A percentile compares a stretch with the other conserved stretches of the same genome.
These are phyloP conservation scores for Irpex lacteus DNA, from an alignment of 1,284 basidiomycete genomes.

Conservation along the genomic window DNA sequence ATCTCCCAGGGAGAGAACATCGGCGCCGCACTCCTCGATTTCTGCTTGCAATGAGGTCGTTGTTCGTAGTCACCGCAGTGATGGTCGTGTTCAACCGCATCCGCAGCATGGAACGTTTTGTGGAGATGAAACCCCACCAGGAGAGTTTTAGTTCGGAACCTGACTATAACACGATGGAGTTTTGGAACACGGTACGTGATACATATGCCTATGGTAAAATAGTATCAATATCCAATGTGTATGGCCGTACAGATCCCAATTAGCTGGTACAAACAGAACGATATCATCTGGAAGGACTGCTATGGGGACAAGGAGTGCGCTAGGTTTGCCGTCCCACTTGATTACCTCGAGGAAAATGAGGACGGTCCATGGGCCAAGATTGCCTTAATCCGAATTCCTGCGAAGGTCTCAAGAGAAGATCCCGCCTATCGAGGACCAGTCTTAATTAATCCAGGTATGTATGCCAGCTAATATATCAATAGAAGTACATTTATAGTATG, in stretches of 20 bases:
- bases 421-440: slow-evolving; percentile 30
- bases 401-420: slow-evolving; percentile 19
- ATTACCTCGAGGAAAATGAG: slow-evolving; percentile 24
- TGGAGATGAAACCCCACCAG: not conserved
- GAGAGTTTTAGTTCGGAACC: not conserved
- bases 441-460: slow-evolving; percentile 31
- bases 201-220: not conserved
- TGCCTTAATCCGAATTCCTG: slow-evolving; percentile 26
- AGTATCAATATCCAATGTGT: not conserved
- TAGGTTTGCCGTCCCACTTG: slow-evolving; percentile 28
- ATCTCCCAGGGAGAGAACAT: not conserved
- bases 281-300: slow-evolving; percentile 22
- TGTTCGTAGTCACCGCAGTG: not conserved
- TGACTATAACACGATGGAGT: not conserved
- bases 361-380: slow-evolving; percentile 25
- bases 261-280: not conserved
- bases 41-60: not conserved
- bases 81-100: not conserved
- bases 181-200: not conserved
- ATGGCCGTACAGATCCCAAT: not conserved
- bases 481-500: too few relatives aligned
- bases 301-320: slow-evolving; percentile 22
- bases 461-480: not conserved
- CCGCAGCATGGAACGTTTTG: not conserved
- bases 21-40: not conserved